Evolutionary conservation across 805 yeast species (phyloP), one percentile per base, ranked within the genome.

Genomic region (Starmerella bacillaris): DNA sequence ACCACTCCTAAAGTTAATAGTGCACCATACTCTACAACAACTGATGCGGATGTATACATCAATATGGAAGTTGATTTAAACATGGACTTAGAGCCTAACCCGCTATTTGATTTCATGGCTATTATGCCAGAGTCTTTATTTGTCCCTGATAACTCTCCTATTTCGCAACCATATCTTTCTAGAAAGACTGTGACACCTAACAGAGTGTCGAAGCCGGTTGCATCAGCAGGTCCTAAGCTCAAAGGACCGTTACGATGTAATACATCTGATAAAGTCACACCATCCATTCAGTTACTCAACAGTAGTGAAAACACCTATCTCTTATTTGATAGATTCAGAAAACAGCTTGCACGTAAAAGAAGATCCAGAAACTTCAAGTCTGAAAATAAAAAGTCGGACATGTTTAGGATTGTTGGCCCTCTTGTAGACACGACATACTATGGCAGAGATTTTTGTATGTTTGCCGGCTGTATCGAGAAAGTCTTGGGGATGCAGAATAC

Each of bases 91-190:
- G n/a, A n/a, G n/a, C n/a, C n/a, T n/a, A n/a, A n/a, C n/a, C n/a
- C n/a, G n/a, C n/a, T n/a, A n/a, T n/a, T 26, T 6, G 29, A 26
- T 11, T 26, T 26, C 29, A 26, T 26, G 29, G 29, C n/a, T 11
- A 26, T 26, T 7, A 15, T 26, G 9, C 29, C 29, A 15, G 14
- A 26, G 8, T 14, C 7, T 7, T 18, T 26, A 5, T 26, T 26
- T 26, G n/a, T n/a, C n/a, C n/a, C n/a, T n/a, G n/a, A n/a, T n/a
- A n/a, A n/a, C n/a, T n/a, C n/a, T n/a, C n/a, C n/a, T n/a, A n/a
- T n/a, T n/a, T n/a, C n/a, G n/a, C n/a, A n/a, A n/a, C n/a, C n/a
- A n/a, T n/a, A n/a, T n/a, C n/a, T n/a, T n/a, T n/a, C n/a, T n/a
- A n/a, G n/a, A n/a, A n/a, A n/a, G n/a, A n/a, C n/a, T n/a, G n/a